These are phyloP conservation scores for Chenopodium quinoa DNA, from an alignment of 148 eudicot genomes.

Conservation along the genomic window DNA sequence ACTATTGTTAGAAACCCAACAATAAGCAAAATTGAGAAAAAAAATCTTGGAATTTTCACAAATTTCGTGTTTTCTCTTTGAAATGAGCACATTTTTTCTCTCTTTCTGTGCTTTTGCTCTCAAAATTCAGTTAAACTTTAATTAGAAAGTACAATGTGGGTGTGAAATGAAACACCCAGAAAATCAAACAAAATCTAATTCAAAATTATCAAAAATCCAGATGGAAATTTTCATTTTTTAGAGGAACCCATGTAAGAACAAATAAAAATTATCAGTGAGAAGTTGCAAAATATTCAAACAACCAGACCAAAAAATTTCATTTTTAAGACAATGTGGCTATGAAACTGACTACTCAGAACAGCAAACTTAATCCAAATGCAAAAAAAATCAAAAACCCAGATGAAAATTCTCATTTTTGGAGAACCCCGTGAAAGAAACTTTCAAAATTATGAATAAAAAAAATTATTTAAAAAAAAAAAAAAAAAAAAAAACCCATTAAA, in stretches of 20 bases:
- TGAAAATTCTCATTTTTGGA: conserved; percentile 5
- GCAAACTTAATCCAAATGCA: not conserved
- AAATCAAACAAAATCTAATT: not conserved
- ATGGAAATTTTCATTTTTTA: conserved; percentile 3
- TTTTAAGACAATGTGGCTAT: conserved; percentile 5
- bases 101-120: not conserved
- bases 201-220: conserved; percentile 22
- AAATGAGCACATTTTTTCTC: conserved; percentile 14
- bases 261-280: not conserved
- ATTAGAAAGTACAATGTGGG: conserved; percentile 15
- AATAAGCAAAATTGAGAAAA: conserved; percentile 34
- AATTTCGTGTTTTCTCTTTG: conserved; percentile 21
- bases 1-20: conserved; percentile 43
- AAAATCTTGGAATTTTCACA: conserved; percentile 30
- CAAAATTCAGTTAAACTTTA: not conserved
- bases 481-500: not conserved
- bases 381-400: conserved; percentile 24
- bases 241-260: conserved; percentile 7
- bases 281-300: conserved; percentile 7
- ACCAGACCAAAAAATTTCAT: conserved; percentile 6
- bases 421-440: not conserved
- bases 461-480: no score
- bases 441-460: not conserved
- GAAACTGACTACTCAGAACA: not conserved
- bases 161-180: not conserved